Base-by-base conservation (phyloP, 805 yeast species). In the Metschnikowia koreensis region DNA sequence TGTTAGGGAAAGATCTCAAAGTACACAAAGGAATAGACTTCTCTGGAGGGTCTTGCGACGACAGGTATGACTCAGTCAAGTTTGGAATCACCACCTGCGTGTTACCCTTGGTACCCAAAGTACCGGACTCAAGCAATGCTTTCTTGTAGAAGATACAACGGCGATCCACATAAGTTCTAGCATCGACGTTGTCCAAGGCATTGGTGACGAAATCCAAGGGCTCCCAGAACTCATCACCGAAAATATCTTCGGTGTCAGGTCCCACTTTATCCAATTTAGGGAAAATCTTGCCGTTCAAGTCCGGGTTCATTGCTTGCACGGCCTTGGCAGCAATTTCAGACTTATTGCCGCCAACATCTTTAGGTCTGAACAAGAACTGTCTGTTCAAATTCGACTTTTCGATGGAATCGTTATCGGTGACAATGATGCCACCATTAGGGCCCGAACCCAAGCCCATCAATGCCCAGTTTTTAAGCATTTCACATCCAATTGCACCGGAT, bases 401-500 rank as follows among this genome's bases (percentile, higher is more conserved):
- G 65, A 94, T 94, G 6, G 94, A 82, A 66, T 94, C 99, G 66
- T 86, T 94, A 71, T 93, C 99, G 27, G 99, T 94, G 44, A 94
- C 86, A 48, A 74, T 71, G 54, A 94, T 88, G 61, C 82, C 80
- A 62, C 99, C 99, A 3, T 87, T 70, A 38, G 92, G 89, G 40
- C 98, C 98, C 26, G 96, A 80, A 36, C 96, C 98, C 48, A 94
- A 74, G 42, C 99, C 99, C 82, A 92, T 80, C 81, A 94, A 80
- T 6, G 99, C 97, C 98, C 98, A 94, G 66, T 90, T 92, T 73
- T 94, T 94, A 64, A 94, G 78, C 92, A 94, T 93, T 73, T 94
- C 99, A 75, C 99, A 94, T 38, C 99, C 99, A 75, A 94, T 94
- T 16, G 99, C 99, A 67, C 99, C 99, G 1, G 97, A 80, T 42